These are phyloP conservation scores for Chlamydomonas sp. DNA, from an alignment of 139 green algal genomes.

Conservation along the genomic window DNA sequence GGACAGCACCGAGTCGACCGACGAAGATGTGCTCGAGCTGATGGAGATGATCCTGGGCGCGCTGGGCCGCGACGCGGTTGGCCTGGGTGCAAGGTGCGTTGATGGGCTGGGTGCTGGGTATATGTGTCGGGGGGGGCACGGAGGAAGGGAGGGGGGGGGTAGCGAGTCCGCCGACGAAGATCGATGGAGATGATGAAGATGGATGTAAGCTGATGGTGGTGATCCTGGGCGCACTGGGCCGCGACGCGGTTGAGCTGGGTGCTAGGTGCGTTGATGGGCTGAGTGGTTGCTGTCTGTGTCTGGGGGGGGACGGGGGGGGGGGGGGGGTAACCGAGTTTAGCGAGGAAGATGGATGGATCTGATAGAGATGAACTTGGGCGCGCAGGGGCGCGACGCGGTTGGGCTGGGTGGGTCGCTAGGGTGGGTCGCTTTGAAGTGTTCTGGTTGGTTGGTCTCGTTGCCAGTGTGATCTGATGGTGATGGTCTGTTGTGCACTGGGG, in stretches of 20 bases:
- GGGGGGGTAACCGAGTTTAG: conserved; percentile 40
- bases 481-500: conserved; percentile 86
- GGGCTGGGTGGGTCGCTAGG: conserved; percentile 66
- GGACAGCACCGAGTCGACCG: conserved; percentile 40
- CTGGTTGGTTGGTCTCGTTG: no score
- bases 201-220: conserved; percentile 93
- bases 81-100: conserved; percentile 52
- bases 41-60: conserved; percentile 90
- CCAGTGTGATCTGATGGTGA: conserved; percentile 91
- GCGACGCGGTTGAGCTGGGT: conserved; percentile 72
- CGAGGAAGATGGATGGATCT: conserved; percentile 78
- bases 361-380: conserved; percentile 88
- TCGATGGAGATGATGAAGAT: no score
- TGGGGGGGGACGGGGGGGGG: no score
- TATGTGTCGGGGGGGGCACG: neutral
- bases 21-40: conserved; percentile 76
- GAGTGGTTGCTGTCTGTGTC: no score
- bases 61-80: conserved; percentile 69
- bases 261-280: conserved; percentile 19
- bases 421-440: neutral
- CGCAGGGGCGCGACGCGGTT: conserved; percentile 69
- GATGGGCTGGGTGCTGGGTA: neutral
- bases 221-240: conserved; percentile 77
- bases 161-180: neutral
- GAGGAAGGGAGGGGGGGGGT: neutral